A percentile compares a stretch with the other conserved stretches of the same genome.
Evolutionary conservation across 169 alveolate genomes (phyloP).

Genomic region (Eimeria falciformis): DNA sequence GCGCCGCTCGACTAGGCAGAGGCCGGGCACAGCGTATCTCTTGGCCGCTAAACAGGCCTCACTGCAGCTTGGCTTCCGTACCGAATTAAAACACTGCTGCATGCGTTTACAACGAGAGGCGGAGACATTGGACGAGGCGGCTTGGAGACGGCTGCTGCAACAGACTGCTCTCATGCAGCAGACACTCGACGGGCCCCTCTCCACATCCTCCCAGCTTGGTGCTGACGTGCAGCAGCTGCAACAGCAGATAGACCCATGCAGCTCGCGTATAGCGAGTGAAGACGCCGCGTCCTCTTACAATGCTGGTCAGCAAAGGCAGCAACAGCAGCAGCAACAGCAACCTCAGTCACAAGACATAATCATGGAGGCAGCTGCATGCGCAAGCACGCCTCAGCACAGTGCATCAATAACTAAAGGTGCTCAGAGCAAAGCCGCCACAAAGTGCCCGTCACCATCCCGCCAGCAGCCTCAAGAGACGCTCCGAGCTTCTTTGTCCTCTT

Average conservation of each 20-base stretch:
- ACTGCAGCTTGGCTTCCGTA: background rate
- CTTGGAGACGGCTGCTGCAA: constrained; percentile 12
- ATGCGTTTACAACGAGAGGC: constrained; percentile 45
- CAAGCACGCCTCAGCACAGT: background rate
- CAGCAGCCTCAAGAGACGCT: too few relatives aligned
- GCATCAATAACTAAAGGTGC: too few relatives aligned
- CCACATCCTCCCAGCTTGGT: constrained; percentile 21
- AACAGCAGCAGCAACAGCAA: background rate
- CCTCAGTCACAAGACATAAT: background rate
- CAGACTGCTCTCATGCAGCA: constrained; percentile 55
- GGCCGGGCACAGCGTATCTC: background rate
- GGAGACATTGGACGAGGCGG: constrained; percentile 3
- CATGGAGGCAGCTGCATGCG: background rate
- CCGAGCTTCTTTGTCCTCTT: too few relatives aligned
- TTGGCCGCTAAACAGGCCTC: background rate
- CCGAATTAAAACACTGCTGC: constrained; percentile 3
- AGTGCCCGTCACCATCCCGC: too few relatives aligned
- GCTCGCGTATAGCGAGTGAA: background rate
- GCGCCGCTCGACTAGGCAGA: background rate
- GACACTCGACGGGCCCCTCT: constrained; percentile 56
- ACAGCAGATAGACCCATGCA: background rate
- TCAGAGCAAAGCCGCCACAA: too few relatives aligned
- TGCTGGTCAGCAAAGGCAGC: background rate
- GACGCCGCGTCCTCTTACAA: background rate
- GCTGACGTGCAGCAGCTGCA: constrained; percentile 45